These are phyloP conservation scores for Phanerochaete carnosa DNA, from an alignment of 768 basidiomycete genomes.

Conservation along the genomic window DNA sequence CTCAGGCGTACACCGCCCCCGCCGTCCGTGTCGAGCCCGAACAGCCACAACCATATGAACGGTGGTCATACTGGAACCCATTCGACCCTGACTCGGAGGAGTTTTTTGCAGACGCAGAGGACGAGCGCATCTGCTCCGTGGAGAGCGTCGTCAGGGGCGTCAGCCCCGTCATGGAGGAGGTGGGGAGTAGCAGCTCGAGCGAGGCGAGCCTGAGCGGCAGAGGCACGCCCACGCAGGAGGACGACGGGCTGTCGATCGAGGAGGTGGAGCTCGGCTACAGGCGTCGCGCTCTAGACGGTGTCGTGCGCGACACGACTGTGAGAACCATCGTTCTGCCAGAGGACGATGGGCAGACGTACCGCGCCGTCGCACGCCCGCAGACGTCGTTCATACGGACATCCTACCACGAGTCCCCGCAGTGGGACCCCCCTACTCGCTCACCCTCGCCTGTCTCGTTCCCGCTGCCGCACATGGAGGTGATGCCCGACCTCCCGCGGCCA, in stretches of 20 bases:
- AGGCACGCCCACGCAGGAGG: constrained; percentile 46
- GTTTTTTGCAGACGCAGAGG: constrained; percentile 60
- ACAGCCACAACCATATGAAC: constrained; percentile 36
- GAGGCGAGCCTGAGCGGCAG: constrained; percentile 43
- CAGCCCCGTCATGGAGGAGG: constrained; percentile 5
- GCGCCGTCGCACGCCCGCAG: constrained; percentile 1
- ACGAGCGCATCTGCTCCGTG: constrained; percentile 57
- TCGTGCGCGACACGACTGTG: neutral
- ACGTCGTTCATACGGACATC: constrained; percentile 4
- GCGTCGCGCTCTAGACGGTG: neutral
- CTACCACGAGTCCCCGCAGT: neutral
- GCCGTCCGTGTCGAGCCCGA: constrained; percentile 9
- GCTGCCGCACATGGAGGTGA: constrained; percentile 1
- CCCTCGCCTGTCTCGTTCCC: neutral
- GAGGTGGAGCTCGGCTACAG: constrained; percentile 9
- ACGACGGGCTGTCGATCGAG: constrained; percentile 37
- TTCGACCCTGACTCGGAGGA: constrained; percentile 84
- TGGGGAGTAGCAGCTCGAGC: constrained; percentile 24
- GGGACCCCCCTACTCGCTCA: constrained; percentile 3
- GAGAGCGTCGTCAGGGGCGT: constrained; percentile 7
- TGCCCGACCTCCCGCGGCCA: constrained; percentile 6
- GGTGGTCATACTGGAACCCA: constrained; percentile 61
- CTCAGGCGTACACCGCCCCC: constrained; percentile 9
- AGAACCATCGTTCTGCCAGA: neutral
- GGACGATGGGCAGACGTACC: constrained; percentile 6